Conservation (phyloP, 495 filamentous ascomycete genomes). For the Hypoxylon lenormandii region DNA sequence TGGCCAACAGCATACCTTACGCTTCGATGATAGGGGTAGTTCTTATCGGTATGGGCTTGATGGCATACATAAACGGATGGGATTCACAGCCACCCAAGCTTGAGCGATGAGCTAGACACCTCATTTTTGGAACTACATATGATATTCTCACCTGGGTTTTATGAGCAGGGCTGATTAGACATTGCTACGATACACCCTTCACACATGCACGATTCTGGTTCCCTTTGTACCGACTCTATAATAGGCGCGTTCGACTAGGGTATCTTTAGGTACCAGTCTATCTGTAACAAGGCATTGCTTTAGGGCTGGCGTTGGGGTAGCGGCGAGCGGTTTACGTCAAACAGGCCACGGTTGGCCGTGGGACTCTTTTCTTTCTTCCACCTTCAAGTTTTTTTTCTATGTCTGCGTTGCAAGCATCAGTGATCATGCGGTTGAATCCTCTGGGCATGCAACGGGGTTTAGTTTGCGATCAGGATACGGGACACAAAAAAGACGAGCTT, state of each 20-base stretch:
- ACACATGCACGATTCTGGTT: conserved; percentile 39
- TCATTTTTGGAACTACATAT: not conserved
- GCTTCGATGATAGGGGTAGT: conserved; percentile 90
- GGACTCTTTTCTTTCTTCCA: conserved; percentile 16
- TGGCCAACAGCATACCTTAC: conserved; percentile 80
- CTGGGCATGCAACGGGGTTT: conserved; percentile 14
- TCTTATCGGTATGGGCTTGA: conserved; percentile 86
- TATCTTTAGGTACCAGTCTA: conserved; percentile 46
- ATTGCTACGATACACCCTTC: conserved; percentile 38
- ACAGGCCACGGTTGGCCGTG: conserved; percentile 16
- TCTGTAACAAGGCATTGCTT: conserved; percentile 49
- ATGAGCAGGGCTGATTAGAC: conserved; percentile 42
- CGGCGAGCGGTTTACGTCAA: conserved; percentile 39
- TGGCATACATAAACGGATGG: conserved; percentile 95
- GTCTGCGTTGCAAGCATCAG: conserved; percentile 33
- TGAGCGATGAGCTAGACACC: conserved; percentile 45
- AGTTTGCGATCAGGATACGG: conserved; percentile 43
- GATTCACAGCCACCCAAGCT: conserved; percentile 61
- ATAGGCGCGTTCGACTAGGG: conserved; percentile 45
- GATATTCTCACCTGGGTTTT: conserved; percentile 13
- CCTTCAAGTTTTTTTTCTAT: conserved; percentile 25
- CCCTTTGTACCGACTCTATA: conserved; percentile 57
- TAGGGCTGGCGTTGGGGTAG: conserved; percentile 37
- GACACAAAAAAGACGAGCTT: conserved; percentile 15
- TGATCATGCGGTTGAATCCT: conserved; percentile 28